A percentile compares a stretch with the other conserved stretches of the same genome.
These are phyloP conservation scores for Kingdonia uniflora DNA, from an alignment of 164 flowering plant genomes.

Conservation along the genomic window DNA sequence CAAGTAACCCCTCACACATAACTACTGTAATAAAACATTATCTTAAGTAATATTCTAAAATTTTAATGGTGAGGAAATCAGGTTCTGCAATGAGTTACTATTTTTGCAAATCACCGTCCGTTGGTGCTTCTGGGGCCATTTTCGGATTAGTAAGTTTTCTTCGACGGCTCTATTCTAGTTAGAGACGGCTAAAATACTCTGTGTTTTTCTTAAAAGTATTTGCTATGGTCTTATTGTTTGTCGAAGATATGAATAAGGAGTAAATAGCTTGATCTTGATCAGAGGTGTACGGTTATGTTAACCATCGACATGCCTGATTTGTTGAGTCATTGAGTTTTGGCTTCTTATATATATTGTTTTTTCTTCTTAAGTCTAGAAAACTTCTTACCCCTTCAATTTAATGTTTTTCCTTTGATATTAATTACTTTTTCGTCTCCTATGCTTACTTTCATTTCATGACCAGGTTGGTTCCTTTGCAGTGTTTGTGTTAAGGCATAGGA, in stretches of 20 bases:
- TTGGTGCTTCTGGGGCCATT: slow-evolving; percentile 97
- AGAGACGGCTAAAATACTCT: no score
- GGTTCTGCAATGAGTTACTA: slow-evolving; percentile 80
- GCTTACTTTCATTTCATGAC: slow-evolving; percentile 8
- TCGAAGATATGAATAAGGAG: not conserved
- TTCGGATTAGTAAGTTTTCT: slow-evolving; percentile 68
- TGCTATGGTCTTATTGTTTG: no score
- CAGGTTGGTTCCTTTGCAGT: slow-evolving; percentile 85
- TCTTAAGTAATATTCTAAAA: slow-evolving; percentile 18
- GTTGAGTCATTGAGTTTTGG: no score
- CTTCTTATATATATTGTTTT: slow-evolving; percentile 23
- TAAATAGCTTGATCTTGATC: slow-evolving; percentile 11
- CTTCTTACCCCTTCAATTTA: no score
- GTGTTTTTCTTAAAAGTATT: not conserved
- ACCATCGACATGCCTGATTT: no score
- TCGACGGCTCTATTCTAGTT: not conserved
- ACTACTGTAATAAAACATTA: slow-evolving; percentile 11
- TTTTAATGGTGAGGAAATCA: slow-evolving; percentile 20
- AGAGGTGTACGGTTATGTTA: slow-evolving; percentile 77
- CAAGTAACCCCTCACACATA: slow-evolving; percentile 43
- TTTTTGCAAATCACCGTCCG: slow-evolving; percentile 61
- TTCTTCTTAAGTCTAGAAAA: no score
- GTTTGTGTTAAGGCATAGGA: slow-evolving; percentile 60
- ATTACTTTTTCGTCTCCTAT: not conserved
- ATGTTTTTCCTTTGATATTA: not conserved